These are phyloP conservation scores for Kappamyces sp. DNA, from an alignment of 192 early-diverging fungal species.

Conservation along the genomic window DNA sequence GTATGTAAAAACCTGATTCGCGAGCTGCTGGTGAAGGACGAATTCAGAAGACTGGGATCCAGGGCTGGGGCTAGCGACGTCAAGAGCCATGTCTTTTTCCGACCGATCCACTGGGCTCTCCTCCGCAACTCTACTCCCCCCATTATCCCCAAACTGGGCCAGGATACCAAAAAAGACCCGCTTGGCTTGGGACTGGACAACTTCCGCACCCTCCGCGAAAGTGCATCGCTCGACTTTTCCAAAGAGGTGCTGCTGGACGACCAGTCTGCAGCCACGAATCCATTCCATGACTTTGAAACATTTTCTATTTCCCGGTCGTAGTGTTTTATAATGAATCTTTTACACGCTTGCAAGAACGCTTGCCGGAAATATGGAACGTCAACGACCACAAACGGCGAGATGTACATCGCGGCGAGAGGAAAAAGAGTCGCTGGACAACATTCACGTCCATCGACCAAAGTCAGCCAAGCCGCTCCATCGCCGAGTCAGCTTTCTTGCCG, in stretches of 20 bases:
- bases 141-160: constrained; percentile 56
- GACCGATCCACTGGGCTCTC: constrained; percentile 86
- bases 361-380: too few relatives aligned
- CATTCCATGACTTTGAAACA: constrained; percentile 2
- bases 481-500: too few relatives aligned
- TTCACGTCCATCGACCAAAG: too few relatives aligned
- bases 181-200: too few relatives aligned
- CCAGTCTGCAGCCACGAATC: constrained; percentile 1
- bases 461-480: too few relatives aligned
- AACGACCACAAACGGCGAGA: too few relatives aligned
- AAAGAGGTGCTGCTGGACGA: constrained; percentile 1
- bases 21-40: constrained; percentile 85
- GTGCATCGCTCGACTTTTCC: background rate
- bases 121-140: constrained; percentile 80
- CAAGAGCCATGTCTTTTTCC: constrained; percentile 89
- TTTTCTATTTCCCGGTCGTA: background rate
- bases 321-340: too few relatives aligned
- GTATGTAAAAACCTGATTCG: constrained; percentile 71
- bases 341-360: too few relatives aligned
- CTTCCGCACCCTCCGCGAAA: background rate
- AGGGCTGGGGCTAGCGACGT: constrained; percentile 88
- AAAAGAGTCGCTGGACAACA: too few relatives aligned
- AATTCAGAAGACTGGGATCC: constrained; percentile 78
- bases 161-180: too few relatives aligned
- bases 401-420: too few relatives aligned